phyloP scores from a whole-genome alignment of 176 grass and related monocot species.

The Rhynchospora tenuis region DNA sequence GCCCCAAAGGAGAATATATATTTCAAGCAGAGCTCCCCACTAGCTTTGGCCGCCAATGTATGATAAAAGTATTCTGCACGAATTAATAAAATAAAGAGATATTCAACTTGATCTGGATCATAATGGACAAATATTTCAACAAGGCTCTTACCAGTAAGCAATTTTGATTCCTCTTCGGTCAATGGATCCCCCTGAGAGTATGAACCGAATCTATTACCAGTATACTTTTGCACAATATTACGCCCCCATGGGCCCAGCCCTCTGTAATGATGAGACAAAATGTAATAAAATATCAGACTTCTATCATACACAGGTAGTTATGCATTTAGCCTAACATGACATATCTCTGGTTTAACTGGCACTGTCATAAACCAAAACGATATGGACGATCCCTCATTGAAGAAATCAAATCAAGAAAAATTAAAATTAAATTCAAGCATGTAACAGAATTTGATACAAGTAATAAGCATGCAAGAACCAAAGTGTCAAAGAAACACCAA shows the following conservation, averaged over 20 bases:
- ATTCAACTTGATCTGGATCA: neutral
- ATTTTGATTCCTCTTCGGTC: conserved; percentile 30
- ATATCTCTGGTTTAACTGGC: neutral
- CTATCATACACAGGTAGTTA: neutral
- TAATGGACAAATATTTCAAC: neutral
- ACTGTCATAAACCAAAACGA: neutral
- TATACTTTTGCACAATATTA: conserved; percentile 35
- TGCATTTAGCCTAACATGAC: neutral
- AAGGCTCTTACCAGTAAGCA: conserved; percentile 29
- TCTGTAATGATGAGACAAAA: conserved; percentile 18
- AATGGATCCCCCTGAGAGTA: conserved; percentile 32
- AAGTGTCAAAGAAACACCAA: neutral
- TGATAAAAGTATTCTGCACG: conserved; percentile 41
- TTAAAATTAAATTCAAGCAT: neutral
- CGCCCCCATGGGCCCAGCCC: conserved; percentile 43
- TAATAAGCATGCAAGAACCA: neutral
- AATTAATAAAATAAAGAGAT: neutral
- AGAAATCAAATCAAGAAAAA: neutral
- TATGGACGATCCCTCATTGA: neutral
- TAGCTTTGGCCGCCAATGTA: conserved; percentile 41
- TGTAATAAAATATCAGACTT: neutral
- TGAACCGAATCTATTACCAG: conserved; percentile 37
- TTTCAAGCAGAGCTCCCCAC: conserved; percentile 49
- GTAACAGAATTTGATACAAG: neutral
- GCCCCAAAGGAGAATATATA: conserved; percentile 51